Base-by-base conservation (phyloP, 1,284 basidiomycete genomes). In the Fomitiporia mediterranea region DNA sequence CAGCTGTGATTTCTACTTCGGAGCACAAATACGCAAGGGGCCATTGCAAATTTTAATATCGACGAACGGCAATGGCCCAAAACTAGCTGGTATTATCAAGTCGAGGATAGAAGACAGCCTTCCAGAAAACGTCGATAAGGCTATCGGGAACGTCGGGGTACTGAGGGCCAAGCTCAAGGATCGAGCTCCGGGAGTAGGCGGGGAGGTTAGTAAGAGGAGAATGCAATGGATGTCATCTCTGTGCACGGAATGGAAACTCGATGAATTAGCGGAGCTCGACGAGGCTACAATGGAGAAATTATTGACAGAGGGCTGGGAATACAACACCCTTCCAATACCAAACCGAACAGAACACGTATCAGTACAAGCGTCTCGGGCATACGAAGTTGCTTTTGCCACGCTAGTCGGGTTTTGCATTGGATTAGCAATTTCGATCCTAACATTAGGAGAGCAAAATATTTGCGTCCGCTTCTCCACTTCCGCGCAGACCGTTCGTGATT, bases 1-100 rank as follows among this genome's bases (percentile, higher is more conserved):
- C 47, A 81, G 84, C 56, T 99, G 96, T 76, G 96, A 99, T 73
- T 99, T 99, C 69, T 99, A 97, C 76, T 99, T 99, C 73, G 97
- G 97, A 44, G 90, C 92, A 0, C 89, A 95, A 68, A 86, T 98
- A 58, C 86, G 93, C 35, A 81, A 86, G 60, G 95, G 96, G 0
- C 93, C 95, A 0, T 73, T 99, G 37, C 94, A 98, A 72, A 85
- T 98, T 63, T 89, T 98, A 89, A 87, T 99, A 42, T 96, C 93
- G 7, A 99, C 97, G 1, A 93, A 92, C 56, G 97, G 97, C 25
- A 87, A 91, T 64, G 93, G 94, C 3, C 97, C 97, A 6, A 89
- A 92, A 68, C 79, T 98, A 61, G 94, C 96, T 4, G 89, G 87
- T 58, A 77, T 96, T 63, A 83, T 98, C 46, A 82, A 89, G 58